Percentiles rank a stretch among this genome's conserved stretches.
Conservation (phyloP, 2,329 filamentous ascomycete genomes). For the Stromatinia cepivora region DNA sequence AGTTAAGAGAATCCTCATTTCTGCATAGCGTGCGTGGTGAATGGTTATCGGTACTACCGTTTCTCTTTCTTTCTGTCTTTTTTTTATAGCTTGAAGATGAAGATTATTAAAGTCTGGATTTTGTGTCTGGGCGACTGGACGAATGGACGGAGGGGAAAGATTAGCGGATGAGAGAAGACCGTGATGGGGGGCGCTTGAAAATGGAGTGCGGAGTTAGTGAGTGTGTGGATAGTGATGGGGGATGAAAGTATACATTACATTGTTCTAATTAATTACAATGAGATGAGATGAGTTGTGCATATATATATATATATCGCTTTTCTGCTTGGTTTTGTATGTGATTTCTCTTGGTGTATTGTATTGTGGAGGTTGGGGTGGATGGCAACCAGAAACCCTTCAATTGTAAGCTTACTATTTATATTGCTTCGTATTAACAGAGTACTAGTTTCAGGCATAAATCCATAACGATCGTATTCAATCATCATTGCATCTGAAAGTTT, state of each 20-base stretch:
- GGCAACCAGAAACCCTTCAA: too few relatives aligned
- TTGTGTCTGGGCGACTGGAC: constrained; percentile 10
- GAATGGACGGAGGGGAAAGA: background rate
- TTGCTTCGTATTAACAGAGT: too few relatives aligned
- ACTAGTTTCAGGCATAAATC: too few relatives aligned
- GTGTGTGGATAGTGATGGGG: background rate
- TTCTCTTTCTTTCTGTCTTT: background rate
- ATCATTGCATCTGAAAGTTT: too few relatives aligned
- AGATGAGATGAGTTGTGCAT: background rate
- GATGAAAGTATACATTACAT: constrained; percentile 1
- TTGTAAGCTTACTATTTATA: too few relatives aligned
- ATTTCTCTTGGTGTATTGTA: background rate
- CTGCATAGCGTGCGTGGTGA: constrained; percentile 31
- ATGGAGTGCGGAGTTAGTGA: background rate
- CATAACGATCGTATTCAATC: too few relatives aligned
- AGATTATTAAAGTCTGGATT: background rate
- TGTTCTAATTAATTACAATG: constrained; percentile 17
- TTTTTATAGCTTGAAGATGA: constrained; percentile 6
- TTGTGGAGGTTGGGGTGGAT: too few relatives aligned
- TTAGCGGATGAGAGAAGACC: background rate
- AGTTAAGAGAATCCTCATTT: constrained; percentile 19
- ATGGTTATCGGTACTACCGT: constrained; percentile 9
- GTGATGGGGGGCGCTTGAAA: too few relatives aligned
- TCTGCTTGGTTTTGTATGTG: background rate
- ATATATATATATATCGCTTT: background rate